Percentiles rank a stretch among this genome's conserved stretches.
These are phyloP conservation scores for Polytrichum commune DNA, from an alignment of 225 moss, liverwort and hornwort species.

Conservation along the genomic window DNA sequence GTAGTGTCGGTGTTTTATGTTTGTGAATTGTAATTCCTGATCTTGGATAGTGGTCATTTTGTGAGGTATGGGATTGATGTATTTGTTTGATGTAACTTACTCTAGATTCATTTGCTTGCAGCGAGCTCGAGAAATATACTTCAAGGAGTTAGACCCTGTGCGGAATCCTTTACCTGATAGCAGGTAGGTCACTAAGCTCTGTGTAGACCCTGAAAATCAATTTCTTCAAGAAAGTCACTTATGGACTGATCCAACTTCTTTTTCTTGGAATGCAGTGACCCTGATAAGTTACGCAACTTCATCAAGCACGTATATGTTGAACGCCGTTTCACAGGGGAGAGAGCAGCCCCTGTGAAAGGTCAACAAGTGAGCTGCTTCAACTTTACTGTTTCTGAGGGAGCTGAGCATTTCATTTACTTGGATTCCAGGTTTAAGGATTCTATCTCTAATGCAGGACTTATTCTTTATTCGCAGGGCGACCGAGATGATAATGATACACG, in stretches of 20 bases:
- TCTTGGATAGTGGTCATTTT: too few relatives aligned
- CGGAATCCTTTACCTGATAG: conserved; percentile 83
- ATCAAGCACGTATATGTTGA: conserved; percentile 55
- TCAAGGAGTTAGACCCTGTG: conserved; percentile 72
- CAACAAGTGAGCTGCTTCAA: conserved; percentile 29
- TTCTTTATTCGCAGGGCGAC: conserved; percentile 22
- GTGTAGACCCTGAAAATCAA: too few relatives aligned
- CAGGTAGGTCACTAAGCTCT: conserved; percentile 41
- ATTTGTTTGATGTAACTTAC: conserved; percentile 1
- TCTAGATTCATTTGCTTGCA: conserved; percentile 21
- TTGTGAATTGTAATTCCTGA: too few relatives aligned
- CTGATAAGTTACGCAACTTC: conserved; percentile 44
- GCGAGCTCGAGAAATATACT: conserved; percentile 75
- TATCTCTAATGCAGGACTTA: too few relatives aligned
- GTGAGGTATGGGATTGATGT: too few relatives aligned
- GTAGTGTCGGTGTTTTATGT: too few relatives aligned
- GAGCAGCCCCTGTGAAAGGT: conserved; percentile 27
- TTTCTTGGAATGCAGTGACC: conserved; percentile 34
- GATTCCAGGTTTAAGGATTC: too few relatives aligned
- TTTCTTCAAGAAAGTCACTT: too few relatives aligned
- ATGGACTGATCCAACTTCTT: neutral
- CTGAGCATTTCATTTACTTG: too few relatives aligned
- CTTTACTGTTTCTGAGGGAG: too few relatives aligned
- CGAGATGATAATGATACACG: conserved; percentile 39
- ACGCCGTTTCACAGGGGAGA: conserved; percentile 49